Base-by-base conservation (phyloP, 306 rosid genomes). In the Mimosa pudica region DNA sequence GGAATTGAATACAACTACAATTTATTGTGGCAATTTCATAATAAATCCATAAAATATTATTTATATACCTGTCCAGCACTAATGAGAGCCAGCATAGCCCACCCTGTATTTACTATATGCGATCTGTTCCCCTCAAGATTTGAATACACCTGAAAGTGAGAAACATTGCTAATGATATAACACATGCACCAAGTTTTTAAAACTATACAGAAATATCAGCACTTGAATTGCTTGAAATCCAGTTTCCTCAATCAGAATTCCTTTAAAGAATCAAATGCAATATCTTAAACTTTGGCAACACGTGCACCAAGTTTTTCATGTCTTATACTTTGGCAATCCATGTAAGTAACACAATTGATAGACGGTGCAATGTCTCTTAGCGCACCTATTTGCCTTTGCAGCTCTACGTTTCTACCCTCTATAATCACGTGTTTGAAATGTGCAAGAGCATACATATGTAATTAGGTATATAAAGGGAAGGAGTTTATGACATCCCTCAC, bases 81-180 rank as follows among this genome's bases (percentile, higher is more conserved):
- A 48, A 93, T 86, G 54, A 93, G 97, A 77, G 93, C 85, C 81
- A 86, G 69, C 89, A 91, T 67, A 54, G 98, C 97, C 97, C 97
- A 93, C 68, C 86, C 95, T 8, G 97, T 93, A 68, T 87, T 90
- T 44, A 93, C 98, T 33, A 82, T 86, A 87, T 93, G 98, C 41
- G 95, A 67, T 79, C 85, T 85, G 82, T 87, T 74, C 33, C 84
- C 77, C 74, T 93, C 89, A 52, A 93, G 78, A 85, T 88, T 88
- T 75, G 98, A 74, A 83, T 93, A 93, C 65, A 86, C 92, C 98
- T 93, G 84, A 76, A 64, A 17, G 42, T 70, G 24, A 70, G 70
- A 77, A 71, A 80, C 54, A 65, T 48, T 63, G 81, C 8, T 47
- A 57, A 57, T 33, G 16, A 48, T 46, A 65, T 24, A 24, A 24